Evolutionary conservation across 306 rosid genomes (phyloP).

Genomic region (Sechiopsis laciniata): DNA sequence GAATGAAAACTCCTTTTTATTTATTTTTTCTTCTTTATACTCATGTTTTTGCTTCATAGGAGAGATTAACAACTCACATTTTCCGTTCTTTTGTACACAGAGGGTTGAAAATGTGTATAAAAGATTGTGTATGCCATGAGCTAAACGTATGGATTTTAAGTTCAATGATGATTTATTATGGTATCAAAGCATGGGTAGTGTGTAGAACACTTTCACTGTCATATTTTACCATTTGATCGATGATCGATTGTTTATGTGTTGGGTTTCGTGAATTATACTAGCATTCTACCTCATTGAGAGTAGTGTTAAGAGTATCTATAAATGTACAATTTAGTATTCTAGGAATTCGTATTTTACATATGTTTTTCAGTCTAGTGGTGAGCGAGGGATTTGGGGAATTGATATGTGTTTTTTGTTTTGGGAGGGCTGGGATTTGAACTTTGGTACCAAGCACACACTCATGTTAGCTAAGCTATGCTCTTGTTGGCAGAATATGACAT

Average conservation of each 20-base stretch:
- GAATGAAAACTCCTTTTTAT: not conserved
- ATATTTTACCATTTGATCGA: not conserved
- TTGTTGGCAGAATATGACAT: too few species aligned
- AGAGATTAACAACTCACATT: conserved; percentile 10
- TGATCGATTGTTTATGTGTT: not conserved
- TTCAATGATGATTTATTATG: not conserved
- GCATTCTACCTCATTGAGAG: not conserved
- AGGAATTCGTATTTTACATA: not conserved
- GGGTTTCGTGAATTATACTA: not conserved
- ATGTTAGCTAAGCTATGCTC: too few species aligned
- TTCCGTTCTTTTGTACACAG: not conserved
- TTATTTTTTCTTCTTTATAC: not conserved
- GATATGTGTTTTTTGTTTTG: too few species aligned
- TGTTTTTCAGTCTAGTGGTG: not conserved
- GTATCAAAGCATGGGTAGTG: not conserved
- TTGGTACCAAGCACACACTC: too few species aligned
- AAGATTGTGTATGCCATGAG: not conserved
- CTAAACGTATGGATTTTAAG: not conserved
- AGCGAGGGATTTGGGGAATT: not conserved
- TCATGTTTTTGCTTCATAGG: not conserved
- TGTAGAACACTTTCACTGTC: not conserved
- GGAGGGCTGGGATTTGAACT: too few species aligned
- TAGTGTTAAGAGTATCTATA: not conserved
- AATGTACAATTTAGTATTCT: not conserved
- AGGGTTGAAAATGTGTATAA: not conserved